Base-by-base conservation (phyloP, 129 eudicot genomes). In the Daucus carota region DNA sequence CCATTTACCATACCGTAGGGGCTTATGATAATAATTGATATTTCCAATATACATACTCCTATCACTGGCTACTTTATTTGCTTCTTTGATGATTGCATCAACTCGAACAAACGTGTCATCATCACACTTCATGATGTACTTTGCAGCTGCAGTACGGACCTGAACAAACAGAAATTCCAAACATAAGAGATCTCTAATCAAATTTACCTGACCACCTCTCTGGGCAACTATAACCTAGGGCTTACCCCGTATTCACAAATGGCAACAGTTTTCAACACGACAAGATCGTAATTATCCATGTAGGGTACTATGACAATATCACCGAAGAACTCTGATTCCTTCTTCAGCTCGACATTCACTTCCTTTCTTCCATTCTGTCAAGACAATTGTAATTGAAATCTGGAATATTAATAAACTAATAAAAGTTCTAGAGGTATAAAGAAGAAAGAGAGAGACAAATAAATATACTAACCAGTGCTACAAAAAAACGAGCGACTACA, bases 271-370 rank as follows among this genome's bases (percentile, higher is more conserved):
- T 95, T 95, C 88, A 91, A 75, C 29, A 91, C 96, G 70, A 95
- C 96, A 59, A 95, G 99, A 65, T 92, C 96, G 60, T 95, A 95
- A 79, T 91, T 89, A 74, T 95, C 99, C 90, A 89, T 88, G 83
- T 87, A 92, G 43, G 97, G 97, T 57, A 92, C 97, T 69, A 92
- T 87, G 22, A 92, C 89, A 75, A 92, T 89, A 81, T 92, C 97
- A 8, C 97, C 92, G 66, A 92, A 92, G 75, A 89, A 92, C 52
- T 92, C 97, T 1, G 97, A 90, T 84, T 92, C 97, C 87, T 87
- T 92, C 92, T 89, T 89, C 40, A 89, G 79, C 75, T 92, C 97
- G 5, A 85, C 69, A 72, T 92, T 89, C 70, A 92, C 89, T 82
- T 89, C 97, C 62, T 87, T 92, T 70, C 95, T 82, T 45, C 83